phyloP scores from a whole-genome alignment of 2,329 filamentous ascomycete genomes.

The Lachnellula occidentalis region DNA sequence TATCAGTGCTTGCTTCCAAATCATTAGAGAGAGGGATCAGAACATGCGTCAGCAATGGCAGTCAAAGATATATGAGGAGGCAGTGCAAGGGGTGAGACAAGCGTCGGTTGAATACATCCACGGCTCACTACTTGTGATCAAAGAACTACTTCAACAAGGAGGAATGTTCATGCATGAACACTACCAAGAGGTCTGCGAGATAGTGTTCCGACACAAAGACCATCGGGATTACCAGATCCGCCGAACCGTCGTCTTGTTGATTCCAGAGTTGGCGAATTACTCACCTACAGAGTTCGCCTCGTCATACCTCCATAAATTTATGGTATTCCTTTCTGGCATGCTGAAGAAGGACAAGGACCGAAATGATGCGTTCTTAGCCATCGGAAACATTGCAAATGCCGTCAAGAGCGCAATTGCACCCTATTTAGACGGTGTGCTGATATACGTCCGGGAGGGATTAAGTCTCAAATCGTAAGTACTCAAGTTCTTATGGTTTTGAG shows the following conservation, averaged over 20 bases:
- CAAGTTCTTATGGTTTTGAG: background rate
- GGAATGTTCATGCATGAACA: slow-evolving; percentile 99
- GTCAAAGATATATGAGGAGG: slow-evolving; percentile 82
- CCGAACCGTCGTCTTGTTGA: slow-evolving; percentile 83
- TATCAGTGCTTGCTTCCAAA: slow-evolving; percentile 91
- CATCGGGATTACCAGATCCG: slow-evolving; percentile 84
- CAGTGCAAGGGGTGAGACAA: slow-evolving; percentile 70
- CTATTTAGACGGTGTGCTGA: slow-evolving; percentile 89
- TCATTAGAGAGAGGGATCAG: slow-evolving; percentile 88
- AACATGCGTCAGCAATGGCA: slow-evolving; percentile 85
- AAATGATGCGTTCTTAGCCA: slow-evolving; percentile 90
- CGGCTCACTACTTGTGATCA: slow-evolving; percentile 87
- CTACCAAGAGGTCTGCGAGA: slow-evolving; percentile 88
- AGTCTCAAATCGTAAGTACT: slow-evolving; percentile 64
- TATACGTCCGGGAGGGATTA: slow-evolving; percentile 88
- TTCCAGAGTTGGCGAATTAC: slow-evolving; percentile 89
- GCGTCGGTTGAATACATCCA: slow-evolving; percentile 85
- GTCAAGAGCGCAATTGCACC: slow-evolving; percentile 93
- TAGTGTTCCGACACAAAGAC: slow-evolving; percentile 87
- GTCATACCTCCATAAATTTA: slow-evolving; percentile 87
- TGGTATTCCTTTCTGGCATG: slow-evolving; percentile 91
- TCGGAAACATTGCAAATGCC: slow-evolving; percentile 92
- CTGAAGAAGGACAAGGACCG: slow-evolving; percentile 92
- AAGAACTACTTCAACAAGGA: slow-evolving; percentile 87
- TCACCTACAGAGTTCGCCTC: slow-evolving; percentile 85